Conservation (phyloP, 2,329 filamentous ascomycete species). For the Colletotrichum sp. region DNA sequence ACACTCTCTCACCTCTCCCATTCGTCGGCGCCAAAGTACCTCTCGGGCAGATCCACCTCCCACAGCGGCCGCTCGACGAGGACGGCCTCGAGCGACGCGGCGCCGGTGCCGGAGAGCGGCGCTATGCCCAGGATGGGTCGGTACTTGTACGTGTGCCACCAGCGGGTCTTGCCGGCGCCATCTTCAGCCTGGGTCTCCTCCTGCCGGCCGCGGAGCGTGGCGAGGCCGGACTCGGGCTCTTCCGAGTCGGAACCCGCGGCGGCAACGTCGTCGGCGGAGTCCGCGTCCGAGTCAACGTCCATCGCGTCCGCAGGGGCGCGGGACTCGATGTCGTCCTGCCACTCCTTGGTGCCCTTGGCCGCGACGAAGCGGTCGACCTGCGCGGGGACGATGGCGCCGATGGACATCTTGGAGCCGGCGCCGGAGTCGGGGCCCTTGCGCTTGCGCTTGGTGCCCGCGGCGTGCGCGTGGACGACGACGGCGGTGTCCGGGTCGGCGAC, state of each 20-base stretch:
- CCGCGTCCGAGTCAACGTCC: conserved; percentile 26
- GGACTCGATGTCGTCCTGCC: conserved; percentile 32
- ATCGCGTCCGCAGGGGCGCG: conserved; percentile 41
- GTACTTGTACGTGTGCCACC: conserved; percentile 93
- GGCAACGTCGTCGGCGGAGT: conserved; percentile 39
- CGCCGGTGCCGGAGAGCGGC: conserved; percentile 34
- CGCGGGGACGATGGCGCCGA: conserved; percentile 48
- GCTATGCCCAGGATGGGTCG: conserved; percentile 84
- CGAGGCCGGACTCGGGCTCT: conserved; percentile 40
- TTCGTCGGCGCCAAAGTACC: conserved; percentile 67
- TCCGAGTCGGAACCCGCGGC: conserved; percentile 27
- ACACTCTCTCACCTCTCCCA: conserved; percentile 38
- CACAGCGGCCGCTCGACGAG: conserved; percentile 86
- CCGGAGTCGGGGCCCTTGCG: conserved; percentile 52
- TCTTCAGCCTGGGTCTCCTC: conserved; percentile 21
- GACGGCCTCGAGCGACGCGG: conserved; percentile 72
- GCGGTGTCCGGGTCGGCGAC: conserved; percentile 17
- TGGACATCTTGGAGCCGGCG: conserved; percentile 58
- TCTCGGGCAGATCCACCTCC: conserved; percentile 78
- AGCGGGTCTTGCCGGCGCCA: conserved; percentile 36
- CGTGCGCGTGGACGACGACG: conserved; percentile 15
- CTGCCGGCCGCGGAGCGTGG: conserved; percentile 34
- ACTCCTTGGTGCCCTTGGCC: conserved; percentile 40
- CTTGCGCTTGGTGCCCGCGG: conserved; percentile 57
- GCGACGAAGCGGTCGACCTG: conserved; percentile 35